phyloP scores from a whole-genome alignment of 2,329 filamentous ascomycete genomes.

The Cercospora sp. region DNA sequence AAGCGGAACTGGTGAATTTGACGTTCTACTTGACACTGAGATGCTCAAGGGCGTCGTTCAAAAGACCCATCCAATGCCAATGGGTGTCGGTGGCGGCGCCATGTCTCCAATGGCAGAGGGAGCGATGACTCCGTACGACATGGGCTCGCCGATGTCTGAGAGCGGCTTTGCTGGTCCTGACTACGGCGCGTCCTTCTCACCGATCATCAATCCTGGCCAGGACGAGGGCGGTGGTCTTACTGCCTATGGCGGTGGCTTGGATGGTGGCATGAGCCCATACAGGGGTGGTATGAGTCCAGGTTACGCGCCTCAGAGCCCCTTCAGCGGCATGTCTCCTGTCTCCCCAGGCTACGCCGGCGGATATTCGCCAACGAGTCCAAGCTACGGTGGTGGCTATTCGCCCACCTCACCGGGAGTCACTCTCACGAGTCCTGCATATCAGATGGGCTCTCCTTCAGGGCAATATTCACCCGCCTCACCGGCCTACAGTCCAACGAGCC shows the following conservation, averaged over 20 bases:
- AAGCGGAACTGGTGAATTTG: slow-evolving; percentile 94
- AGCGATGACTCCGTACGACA: slow-evolving; percentile 90
- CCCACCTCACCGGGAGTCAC: slow-evolving; percentile 49
- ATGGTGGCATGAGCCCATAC: slow-evolving; percentile 67
- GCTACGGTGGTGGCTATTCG: slow-evolving; percentile 31
- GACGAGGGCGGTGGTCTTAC: slow-evolving; percentile 57
- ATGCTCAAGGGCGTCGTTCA: slow-evolving; percentile 96
- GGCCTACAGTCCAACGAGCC: slow-evolving; percentile 55
- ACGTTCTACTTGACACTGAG: slow-evolving; percentile 87
- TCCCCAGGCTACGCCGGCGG: slow-evolving; percentile 56
- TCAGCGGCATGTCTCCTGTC: slow-evolving; percentile 66
- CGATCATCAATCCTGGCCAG: slow-evolving; percentile 66
- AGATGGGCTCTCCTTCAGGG: slow-evolving; percentile 46
- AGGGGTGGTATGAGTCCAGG: slow-evolving; percentile 50
- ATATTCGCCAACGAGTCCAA: slow-evolving; percentile 35
- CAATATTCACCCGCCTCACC: slow-evolving; percentile 52
- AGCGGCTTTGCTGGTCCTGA: slow-evolving; percentile 61
- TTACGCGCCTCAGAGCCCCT: slow-evolving; percentile 44
- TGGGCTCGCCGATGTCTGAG: slow-evolving; percentile 63
- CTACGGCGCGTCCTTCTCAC: slow-evolving; percentile 67
- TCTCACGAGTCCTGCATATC: slow-evolving; percentile 57
- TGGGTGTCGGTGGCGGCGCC: slow-evolving; percentile 77
- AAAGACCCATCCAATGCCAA: slow-evolving; percentile 50
- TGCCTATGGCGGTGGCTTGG: slow-evolving; percentile 65
- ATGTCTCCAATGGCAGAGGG: slow-evolving; percentile 64